Base-by-base conservation (phyloP, 176 grass and related monocot species). In the Oryza officinalis region DNA sequence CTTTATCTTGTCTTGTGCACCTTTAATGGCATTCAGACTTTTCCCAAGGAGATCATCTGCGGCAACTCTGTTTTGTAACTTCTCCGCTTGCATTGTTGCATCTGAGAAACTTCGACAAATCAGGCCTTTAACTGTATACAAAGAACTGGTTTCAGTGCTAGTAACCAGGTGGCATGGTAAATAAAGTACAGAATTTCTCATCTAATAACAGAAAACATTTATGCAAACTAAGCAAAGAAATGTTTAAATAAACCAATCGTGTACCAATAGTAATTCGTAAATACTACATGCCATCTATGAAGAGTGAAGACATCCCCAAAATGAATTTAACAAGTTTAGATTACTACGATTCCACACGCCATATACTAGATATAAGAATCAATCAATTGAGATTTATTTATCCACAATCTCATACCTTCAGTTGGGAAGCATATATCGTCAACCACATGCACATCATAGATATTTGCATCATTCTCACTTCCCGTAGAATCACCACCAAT, bases 391-490 rank as follows among this genome's bases (percentile, higher is more conserved):
- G 18, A 20, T 31, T 13, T 6, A 20, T 25, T 54, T 86, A 13
- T 67, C 76, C 66, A 65, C 8, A 73, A 49, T 78, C 30, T 12
- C 27, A 65, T 72, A 83, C 85, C 84, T 88, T 88, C 85, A 69
- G 59, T 89, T 0, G 71, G 38, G 63, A 84, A 67, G 37, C 37
- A 79, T 32, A 83, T 90, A 78, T 94, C 89, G 74, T 90, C 89
- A 75, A 99, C 83, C 43, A 97, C 94, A 90, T 97, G 91, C 25
- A 97, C 94, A 75, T 97, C 94, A 33, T 86, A 88, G 28, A 99
- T 80, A 52, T 80, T 83, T 27, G 78, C 82, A 68, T 93, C 96
- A 65, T 86, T 91, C 41, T 85, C 85, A 27, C 46, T 86, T 80
- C 50, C 78, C 17, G 22, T 11, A 44, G 69, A 60, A 59, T 85